These are phyloP conservation scores for Ramichloridium luteum DNA, from an alignment of 2,329 filamentous ascomycete genomes.

Conservation along the genomic window DNA sequence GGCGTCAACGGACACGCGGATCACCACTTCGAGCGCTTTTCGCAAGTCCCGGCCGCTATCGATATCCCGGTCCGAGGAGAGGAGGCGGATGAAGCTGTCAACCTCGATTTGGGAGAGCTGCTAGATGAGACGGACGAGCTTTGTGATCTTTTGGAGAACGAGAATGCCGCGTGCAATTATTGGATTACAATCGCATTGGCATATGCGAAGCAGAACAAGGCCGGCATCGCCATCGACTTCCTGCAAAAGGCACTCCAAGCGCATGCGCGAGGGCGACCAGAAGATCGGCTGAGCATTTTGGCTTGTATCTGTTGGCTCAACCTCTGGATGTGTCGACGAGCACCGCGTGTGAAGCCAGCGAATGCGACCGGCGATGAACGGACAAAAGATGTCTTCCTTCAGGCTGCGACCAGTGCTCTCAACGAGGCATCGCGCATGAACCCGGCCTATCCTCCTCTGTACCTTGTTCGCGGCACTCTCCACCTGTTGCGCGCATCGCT, in stretches of 20 bases:
- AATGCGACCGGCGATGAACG: constrained; percentile 57
- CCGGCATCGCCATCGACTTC: constrained; percentile 67
- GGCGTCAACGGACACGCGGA: constrained; percentile 36
- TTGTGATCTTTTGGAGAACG: constrained; percentile 88
- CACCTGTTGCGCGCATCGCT: constrained; percentile 78
- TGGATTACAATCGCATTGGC: constrained; percentile 98
- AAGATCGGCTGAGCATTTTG: constrained; percentile 76
- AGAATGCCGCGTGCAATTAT: constrained; percentile 77
- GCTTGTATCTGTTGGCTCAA: constrained; percentile 85
- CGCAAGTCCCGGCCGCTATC: constrained; percentile 50
- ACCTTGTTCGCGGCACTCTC: constrained; percentile 80
- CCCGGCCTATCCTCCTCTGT: constrained; percentile 80
- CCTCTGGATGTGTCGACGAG: constrained; percentile 75
- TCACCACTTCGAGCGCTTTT: constrained; percentile 39
- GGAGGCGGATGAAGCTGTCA: constrained; percentile 61
- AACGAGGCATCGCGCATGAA: constrained; percentile 95
- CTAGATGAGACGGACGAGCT: constrained; percentile 86
- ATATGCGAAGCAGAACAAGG: constrained; percentile 90
- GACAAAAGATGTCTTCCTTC: constrained; percentile 88
- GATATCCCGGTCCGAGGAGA: constrained; percentile 52
- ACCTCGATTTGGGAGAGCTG: constrained; percentile 83
- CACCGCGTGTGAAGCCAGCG: constrained; percentile 52
- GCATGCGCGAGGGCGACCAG: constrained; percentile 49
- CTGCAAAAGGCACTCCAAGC: constrained; percentile 62
- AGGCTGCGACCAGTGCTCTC: constrained; percentile 76